phyloP scores from a whole-genome alignment of 305 asterid species.

The Euphrasia arctica region DNA sequence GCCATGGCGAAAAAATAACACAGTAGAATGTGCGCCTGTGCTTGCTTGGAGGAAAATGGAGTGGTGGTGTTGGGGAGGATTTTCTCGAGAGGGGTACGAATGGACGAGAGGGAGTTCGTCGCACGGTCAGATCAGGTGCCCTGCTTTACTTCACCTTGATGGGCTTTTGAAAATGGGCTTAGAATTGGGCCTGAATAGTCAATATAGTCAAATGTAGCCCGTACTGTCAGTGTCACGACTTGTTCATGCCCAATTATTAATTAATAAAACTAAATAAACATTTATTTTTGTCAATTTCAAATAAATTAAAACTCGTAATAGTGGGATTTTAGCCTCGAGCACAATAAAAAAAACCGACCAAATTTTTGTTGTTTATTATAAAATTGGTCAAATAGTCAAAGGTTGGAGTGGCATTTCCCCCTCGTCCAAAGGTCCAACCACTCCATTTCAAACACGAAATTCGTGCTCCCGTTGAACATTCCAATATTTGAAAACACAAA shows the following conservation, averaged over 20 bases:
- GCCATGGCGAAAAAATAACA: constrained; percentile 42
- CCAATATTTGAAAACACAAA: constrained; percentile 10
- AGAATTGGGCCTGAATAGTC: neutral
- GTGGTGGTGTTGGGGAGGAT: constrained; percentile 29
- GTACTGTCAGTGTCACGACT: too few species aligned
- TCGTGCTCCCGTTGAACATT: constrained; percentile 22
- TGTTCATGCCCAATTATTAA: too few species aligned
- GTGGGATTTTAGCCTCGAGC: neutral
- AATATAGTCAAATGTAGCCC: too few species aligned
- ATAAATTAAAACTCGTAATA: neutral
- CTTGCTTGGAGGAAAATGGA: constrained; percentile 18
- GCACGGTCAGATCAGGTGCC: neutral
- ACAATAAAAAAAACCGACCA: neutral
- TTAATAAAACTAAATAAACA: too few species aligned
- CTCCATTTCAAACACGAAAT: neutral
- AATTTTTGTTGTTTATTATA: neutral
- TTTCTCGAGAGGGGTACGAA: neutral
- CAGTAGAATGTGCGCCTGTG: constrained; percentile 12
- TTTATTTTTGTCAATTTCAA: too few species aligned
- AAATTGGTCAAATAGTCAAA: neutral
- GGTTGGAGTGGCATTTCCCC: neutral
- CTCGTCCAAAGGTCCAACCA: constrained; percentile 2
- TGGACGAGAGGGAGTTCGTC: neutral
- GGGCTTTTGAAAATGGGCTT: neutral
- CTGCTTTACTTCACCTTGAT: neutral